These are phyloP conservation scores for Hippophae tibetana DNA, from an alignment of 306 rosid genomes.

Conservation along the genomic window DNA sequence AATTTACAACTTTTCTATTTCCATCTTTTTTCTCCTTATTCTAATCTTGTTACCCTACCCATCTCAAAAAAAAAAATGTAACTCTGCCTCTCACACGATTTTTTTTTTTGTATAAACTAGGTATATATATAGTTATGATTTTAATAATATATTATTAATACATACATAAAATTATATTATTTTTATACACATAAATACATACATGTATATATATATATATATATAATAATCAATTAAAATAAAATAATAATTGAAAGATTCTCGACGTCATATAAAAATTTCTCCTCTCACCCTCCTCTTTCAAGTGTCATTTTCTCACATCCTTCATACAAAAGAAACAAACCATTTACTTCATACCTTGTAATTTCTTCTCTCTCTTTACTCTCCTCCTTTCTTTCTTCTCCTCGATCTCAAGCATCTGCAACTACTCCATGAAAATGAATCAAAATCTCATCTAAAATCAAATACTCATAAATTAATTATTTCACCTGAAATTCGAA, in stretches of 20 bases:
- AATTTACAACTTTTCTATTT: no score
- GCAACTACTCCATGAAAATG: constrained; percentile 56
- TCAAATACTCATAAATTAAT: constrained; percentile 18
- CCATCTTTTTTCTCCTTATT: constrained; percentile 2
- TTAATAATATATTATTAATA: no score
- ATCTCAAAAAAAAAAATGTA: constrained; percentile 46
- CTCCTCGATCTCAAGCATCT: constrained; percentile 45
- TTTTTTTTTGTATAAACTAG: no score
- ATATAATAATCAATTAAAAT: constrained; percentile 7
- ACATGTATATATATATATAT: no score
- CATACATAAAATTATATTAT: no score
- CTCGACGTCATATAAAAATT: not conserved
- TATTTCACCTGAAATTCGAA: constrained; percentile 32
- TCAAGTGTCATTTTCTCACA: constrained; percentile 98
- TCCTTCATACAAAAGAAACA: constrained; percentile 95
- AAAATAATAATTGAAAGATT: no score
- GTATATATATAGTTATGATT: no score
- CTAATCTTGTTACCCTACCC: constrained; percentile 23
- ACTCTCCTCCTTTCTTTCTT: constrained; percentile 22
- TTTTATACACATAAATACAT: no score
- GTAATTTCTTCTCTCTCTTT: constrained; percentile 30
- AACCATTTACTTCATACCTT: constrained; percentile 85
- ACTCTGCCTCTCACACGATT: no score
- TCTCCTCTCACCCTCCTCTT: not conserved
- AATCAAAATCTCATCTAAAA: constrained; percentile 41